phyloP scores from a whole-genome alignment of 768 basidiomycete species.

The Mycena epipterygia region DNA sequence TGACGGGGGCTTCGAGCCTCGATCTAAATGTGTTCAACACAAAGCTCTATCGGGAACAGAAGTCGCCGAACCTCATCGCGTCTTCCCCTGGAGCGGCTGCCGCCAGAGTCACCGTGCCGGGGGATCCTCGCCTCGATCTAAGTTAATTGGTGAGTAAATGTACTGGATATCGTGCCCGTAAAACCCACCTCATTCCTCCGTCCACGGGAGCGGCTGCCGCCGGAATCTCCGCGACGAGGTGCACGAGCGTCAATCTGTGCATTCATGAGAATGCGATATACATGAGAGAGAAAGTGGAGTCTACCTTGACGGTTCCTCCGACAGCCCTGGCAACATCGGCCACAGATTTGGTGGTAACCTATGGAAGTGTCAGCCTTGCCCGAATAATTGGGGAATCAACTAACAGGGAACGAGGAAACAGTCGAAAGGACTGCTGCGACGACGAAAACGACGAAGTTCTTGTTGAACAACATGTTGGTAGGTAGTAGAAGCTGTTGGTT shows the following conservation, averaged over 20 bases:
- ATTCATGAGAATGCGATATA: not conserved
- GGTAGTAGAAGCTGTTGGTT: not conserved
- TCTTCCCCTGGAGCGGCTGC: constrained; percentile 8
- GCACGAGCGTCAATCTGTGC: constrained; percentile 20
- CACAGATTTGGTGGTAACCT: not conserved
- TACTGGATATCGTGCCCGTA: not conserved
- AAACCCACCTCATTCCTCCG: constrained; percentile 3
- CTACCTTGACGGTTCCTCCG: constrained; percentile 2
- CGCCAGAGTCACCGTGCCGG: not conserved
- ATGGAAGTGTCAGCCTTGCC: not conserved
- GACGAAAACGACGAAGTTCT: constrained; percentile 27
- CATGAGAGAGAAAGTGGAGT: not conserved
- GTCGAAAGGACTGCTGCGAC: constrained; percentile 28
- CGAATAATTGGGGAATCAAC: not conserved
- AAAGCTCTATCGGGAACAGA: too few species aligned
- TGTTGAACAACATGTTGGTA: constrained; percentile 26
- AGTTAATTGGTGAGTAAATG: not conserved
- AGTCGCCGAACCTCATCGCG: not conserved
- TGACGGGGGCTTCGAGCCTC: constrained; percentile 16
- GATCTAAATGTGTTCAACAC: not conserved
- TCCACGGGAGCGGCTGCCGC: constrained; percentile 19
- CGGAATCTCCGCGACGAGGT: constrained; percentile 17
- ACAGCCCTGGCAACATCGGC: constrained; percentile 3
- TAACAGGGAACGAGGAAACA: constrained; percentile 23
- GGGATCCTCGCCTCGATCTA: not conserved